Base-by-base conservation (phyloP, 352 stramenopile genomes). In the Pseudoperonospora humuli region DNA sequence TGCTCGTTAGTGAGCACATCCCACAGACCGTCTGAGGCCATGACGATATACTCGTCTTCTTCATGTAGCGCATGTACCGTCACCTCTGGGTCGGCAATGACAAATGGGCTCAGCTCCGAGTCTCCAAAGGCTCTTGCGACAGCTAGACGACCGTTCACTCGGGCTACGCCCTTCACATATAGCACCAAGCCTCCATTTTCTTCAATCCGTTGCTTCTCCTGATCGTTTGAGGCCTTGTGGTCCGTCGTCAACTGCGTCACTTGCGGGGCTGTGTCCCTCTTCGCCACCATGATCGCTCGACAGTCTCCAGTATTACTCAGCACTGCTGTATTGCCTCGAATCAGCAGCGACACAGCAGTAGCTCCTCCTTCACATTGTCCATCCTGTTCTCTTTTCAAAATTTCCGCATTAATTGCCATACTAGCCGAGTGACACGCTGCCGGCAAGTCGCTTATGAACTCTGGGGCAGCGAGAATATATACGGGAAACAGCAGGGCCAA, bases 291-390 rank as follows among this genome's bases (percentile, higher is more conserved):
- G 13, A 93, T 59, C 2, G 75, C 80, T 23, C 80, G 58, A 27
- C 73, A 93, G 55, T 93, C 80, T 37, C 80, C 80, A 15, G 76
- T 85, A 32, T 93, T 90, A 54, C 74, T 83, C 8, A 86, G 48
- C 19, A 81, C 65, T 11, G 66, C 62, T 24, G 58, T 54, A 3
- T 61, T 54, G 18, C 62, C 51, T 23, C 78, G 64, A 15, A 86
- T 70, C 15, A 91, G 43, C 39, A 87, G 47, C 1, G 69, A 72
- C 24, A 86, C 57, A 0, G 70, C 78, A 1, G 78, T 91, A 2
- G 71, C 72, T 0, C 78, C 78, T 38, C 76, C 78, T 47, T 73
- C 50, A 40, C 63, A 75, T 31, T 81, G 54, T 23, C 69, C 62
- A 2, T 45, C 54, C 0, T 60, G 63, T 18, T 80, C 71, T 31